A percentile compares a stretch with the other conserved stretches of the same genome.
Evolutionary conservation across 495 filamentous ascomycete genomes (phyloP).

Genomic region (Xylaria flabelliformis): DNA sequence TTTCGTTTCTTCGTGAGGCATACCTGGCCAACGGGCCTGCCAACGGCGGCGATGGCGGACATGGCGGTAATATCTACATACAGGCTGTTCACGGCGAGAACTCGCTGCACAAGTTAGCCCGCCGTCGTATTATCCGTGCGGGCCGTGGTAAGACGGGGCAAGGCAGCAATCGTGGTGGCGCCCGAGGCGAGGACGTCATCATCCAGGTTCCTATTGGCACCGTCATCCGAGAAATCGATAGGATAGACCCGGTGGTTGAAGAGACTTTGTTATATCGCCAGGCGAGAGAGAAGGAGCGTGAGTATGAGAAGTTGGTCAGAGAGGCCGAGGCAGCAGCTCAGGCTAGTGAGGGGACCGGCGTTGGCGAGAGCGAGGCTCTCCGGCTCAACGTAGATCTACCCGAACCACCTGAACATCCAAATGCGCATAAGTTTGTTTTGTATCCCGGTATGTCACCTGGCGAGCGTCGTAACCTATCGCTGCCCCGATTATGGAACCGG

Average conservation of each 20-base stretch:
- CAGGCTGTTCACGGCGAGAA: slow-evolving; percentile 91
- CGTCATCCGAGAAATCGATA: slow-evolving; percentile 79
- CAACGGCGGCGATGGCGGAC: slow-evolving; percentile 96
- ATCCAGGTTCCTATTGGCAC: slow-evolving; percentile 93
- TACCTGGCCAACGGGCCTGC: slow-evolving; percentile 86
- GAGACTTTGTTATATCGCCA: slow-evolving; percentile 53
- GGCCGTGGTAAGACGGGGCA: slow-evolving; percentile 83
- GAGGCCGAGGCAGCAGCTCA: slow-evolving; percentile 40
- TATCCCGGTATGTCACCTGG: slow-evolving; percentile 76
- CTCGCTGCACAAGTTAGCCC: slow-evolving; percentile 88
- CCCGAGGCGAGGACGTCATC: slow-evolving; percentile 83
- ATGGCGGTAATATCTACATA: slow-evolving; percentile 90
- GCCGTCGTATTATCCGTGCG: slow-evolving; percentile 77
- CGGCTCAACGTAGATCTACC: slow-evolving; percentile 34
- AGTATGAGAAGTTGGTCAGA: slow-evolving; percentile 36
- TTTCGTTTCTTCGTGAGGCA: slow-evolving; percentile 90
- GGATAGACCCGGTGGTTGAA: slow-evolving; percentile 77
- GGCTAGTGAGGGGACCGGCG: slow-evolving; percentile 46
- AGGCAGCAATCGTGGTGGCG: slow-evolving; percentile 80
- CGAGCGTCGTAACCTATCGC: slow-evolving; percentile 63
- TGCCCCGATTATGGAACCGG: slow-evolving; percentile 65
- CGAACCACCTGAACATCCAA: slow-evolving; percentile 41
- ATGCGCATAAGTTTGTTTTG: slow-evolving; percentile 79
- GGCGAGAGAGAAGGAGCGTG: slow-evolving; percentile 41
- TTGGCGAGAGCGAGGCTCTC: slow-evolving; percentile 28